Evolutionary conservation across 331 rosid species (phyloP), one percentile per base, ranked within the genome.

Genomic region (Cydonia oblonga): DNA sequence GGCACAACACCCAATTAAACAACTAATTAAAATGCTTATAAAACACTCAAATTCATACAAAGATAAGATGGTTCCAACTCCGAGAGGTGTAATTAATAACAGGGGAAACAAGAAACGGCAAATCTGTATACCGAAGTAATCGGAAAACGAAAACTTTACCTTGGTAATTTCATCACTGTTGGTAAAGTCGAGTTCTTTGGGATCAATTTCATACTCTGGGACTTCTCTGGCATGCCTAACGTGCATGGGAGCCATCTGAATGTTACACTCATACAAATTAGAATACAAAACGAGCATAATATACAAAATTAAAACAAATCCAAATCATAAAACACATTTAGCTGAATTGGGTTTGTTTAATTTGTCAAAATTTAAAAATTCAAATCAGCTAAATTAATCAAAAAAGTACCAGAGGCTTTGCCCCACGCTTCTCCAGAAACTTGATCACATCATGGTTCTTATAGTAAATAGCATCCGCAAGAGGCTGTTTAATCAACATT

Each of bases 191-290:
- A 93, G 96, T 42, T 93, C 97, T 70, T 86, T 81, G 32, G 95
- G 86, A 82, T 80, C 78, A 81, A 93, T 93, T 88, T 93, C 98
- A 54, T 93, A 93, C 23, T 93, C 98, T 0, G 97, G 98, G 15
- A 93, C 90, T 82, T 93, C 95, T 5, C 91, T 86, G 23, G 90
- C 86, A 89, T 87, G 67, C 60, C 76, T 71, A 26, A 93, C 98
- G 32, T 75, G 96, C 98, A 93, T 91, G 19, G 96, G 95, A 68
- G 97, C 87, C 86, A 77, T 78, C 98, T 93, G 73, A 66, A 61
- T 18, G 22, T 72, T 20, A 67, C 44, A 67, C 49, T 64, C 32
- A 75, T 19, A 69, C 23, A n/a, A 67, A 33, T 71, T 71, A 79
- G 65, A 49, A 49, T 1, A 30, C 7, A 9, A 2, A 76, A 72